Evolutionary conservation across 768 basidiomycete genomes (phyloP).

Genomic region (Epithele typhae): DNA sequence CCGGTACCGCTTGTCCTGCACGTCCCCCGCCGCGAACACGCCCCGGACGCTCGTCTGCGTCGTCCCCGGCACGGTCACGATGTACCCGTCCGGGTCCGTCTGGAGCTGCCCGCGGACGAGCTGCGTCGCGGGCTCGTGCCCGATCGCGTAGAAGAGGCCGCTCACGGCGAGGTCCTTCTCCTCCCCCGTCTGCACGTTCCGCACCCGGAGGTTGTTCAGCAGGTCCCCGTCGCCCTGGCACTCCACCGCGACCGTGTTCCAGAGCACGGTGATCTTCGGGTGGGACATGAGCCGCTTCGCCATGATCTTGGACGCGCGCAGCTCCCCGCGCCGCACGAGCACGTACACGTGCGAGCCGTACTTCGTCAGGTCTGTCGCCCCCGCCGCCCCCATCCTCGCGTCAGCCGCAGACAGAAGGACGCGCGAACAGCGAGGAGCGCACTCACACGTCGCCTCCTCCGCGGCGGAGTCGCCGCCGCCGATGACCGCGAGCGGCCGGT

Average conservation of each 20-base stretch:
- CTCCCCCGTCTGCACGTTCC: constrained; percentile 77
- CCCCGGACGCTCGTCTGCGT: constrained; percentile 92
- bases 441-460: constrained; percentile 96
- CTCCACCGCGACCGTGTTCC: too few relatives aligned
- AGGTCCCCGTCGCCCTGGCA: constrained; percentile 95
- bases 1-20: too few relatives aligned
- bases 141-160: constrained; percentile 95
- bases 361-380: constrained; percentile 84
- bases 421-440: too few relatives aligned
- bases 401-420: too few relatives aligned
- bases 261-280: too few relatives aligned
- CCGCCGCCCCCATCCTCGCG: too few relatives aligned
- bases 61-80: constrained; percentile 92
- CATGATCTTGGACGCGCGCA: constrained; percentile 95
- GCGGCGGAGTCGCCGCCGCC: constrained; percentile 98
- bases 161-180: constrained; percentile 81
- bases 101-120: constrained; percentile 84
- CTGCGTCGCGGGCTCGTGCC: constrained; percentile 89
- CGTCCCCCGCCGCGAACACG: constrained; percentile 97
- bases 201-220: constrained; percentile 78
- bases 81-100: too few relatives aligned
- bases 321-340: constrained; percentile 86
- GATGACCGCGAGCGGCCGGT: constrained; percentile 93
- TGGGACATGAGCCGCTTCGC: too few relatives aligned
- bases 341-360: constrained; percentile 97